Conservation (phyloP, 768 basidiomycete genomes). For the Boletus sensibilis region DNA sequence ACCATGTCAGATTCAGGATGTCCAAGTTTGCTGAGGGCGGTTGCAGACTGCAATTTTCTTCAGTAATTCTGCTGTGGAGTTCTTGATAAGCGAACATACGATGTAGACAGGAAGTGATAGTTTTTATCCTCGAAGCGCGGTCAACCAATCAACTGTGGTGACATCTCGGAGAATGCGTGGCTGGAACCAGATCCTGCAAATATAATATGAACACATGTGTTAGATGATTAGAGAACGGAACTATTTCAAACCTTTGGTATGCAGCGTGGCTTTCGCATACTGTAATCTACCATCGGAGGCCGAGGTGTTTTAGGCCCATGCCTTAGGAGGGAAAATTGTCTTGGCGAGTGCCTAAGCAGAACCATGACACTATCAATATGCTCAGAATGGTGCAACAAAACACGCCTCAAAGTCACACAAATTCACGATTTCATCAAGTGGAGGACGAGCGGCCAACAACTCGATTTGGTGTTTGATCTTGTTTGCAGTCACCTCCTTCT, state of each 20-base stretch:
- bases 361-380: too few relatives aligned
- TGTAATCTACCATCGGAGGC: constrained; percentile 91
- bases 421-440: constrained; percentile 76
- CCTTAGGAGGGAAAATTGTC: constrained; percentile 73
- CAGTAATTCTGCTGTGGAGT: not conserved
- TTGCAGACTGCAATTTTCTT: constrained; percentile 51
- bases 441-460: constrained; percentile 59
- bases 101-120: constrained; percentile 77
- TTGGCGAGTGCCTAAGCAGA: too few relatives aligned
- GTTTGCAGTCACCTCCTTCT: constrained; percentile 60
- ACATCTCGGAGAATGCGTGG: constrained; percentile 83
- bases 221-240: not conserved
- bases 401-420: constrained; percentile 91
- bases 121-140: constrained; percentile 73
- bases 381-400: not conserved
- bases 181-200: constrained; percentile 78
- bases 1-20: constrained; percentile 88
- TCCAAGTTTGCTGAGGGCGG: constrained; percentile 86
- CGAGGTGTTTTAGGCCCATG: constrained; percentile 93
- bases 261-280: constrained; percentile 84
- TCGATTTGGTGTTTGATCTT: constrained; percentile 68
- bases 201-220: not conserved
- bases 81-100: constrained; percentile 38
- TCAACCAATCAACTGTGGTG: constrained; percentile 76
- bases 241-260: constrained; percentile 64